phyloP scores from a whole-genome alignment of 805 yeast species.

The Osmozyma mogii region DNA sequence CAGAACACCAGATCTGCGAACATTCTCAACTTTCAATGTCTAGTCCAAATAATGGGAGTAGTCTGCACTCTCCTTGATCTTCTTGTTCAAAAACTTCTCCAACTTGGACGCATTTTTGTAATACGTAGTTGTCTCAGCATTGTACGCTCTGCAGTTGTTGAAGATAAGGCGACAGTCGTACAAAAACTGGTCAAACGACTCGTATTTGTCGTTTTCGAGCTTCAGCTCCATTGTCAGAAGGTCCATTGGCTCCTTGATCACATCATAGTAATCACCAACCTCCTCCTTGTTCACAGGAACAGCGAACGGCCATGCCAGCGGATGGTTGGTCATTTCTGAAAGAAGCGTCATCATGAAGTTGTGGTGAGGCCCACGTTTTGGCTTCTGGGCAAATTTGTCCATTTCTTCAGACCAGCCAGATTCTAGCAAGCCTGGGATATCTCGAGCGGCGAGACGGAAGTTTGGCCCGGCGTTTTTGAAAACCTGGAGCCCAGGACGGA shows the following conservation, averaged over 20 bases:
- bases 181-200: constrained; percentile 82
- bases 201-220: constrained; percentile 85
- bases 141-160: constrained; percentile 87
- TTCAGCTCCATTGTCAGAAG: constrained; percentile 91
- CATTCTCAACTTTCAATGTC: too few species aligned
- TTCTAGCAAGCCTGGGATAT: constrained; percentile 84
- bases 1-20: too few species aligned
- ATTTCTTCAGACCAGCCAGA: constrained; percentile 98
- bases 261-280: constrained; percentile 93
- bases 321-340: constrained; percentile 85
- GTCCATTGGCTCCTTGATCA: constrained; percentile 98
- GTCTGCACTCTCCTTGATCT: constrained; percentile 86
- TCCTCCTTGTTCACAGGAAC: constrained; percentile 90
- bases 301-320: constrained; percentile 97
- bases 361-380: constrained; percentile 90
- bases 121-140: constrained; percentile 90
- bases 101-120: constrained; percentile 90
- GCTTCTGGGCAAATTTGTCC: constrained; percentile 94
- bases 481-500: constrained; percentile 71
- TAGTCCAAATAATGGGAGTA: constrained; percentile 73
- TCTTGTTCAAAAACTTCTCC: constrained; percentile 78
- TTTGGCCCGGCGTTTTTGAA: constrained; percentile 59
- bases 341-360: constrained; percentile 86
- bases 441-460: constrained; percentile 28
- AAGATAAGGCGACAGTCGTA: constrained; percentile 82